Base-by-base conservation (phyloP, 73 alveolate species). In the Paraurostyla sp. region DNA sequence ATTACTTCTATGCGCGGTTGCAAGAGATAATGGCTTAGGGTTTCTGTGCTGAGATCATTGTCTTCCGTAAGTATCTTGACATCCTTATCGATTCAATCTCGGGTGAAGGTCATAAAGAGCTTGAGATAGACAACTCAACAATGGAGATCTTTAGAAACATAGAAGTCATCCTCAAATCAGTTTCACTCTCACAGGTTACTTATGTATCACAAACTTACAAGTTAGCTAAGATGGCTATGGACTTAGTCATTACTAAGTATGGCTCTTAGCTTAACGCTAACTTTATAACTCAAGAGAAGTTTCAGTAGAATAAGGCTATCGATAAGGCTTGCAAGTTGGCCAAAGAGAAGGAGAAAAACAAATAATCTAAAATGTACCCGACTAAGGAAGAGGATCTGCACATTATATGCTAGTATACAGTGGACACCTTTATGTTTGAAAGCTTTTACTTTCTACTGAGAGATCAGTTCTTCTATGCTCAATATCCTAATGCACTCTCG, bases 361-460 rank as follows among this genome's bases (percentile, higher is more conserved):
- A 75, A 30, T 25, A 63, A 68, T 40, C 43, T 20, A 84, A 84
- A 46, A 27, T 45, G 38, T 71, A 83, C 58, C 93, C 93, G 46
- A 54, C 81, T 0, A 54, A 84, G 13, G 56, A 38, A 35, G 83
- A 76, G 9, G 76, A 48, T 36, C 83, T 65, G 76, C 71, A 84
- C 60, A 78, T 63, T 22, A 45, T 50, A 40, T 27, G 69, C 52
- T 50, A 91, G 43, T 91, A 91, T 32, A 16, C 87, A 4, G 83
- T 76, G 43, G 96, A 91, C 60, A 91, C 96, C 4, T 91, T 78
- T 80, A 25, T 78, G 0, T 65, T 49, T 48, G 96, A 91, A 58
- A 45, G 85, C 59, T 27, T 91, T 16, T 91, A 58, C 80, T 84
- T 36, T 20, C n/a, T 91, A 0, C 78, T 91, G 40, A 50, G 96